Evolutionary conservation across 73 alveolate species (phyloP).

Genomic region (Symbiodinium natans): DNA sequence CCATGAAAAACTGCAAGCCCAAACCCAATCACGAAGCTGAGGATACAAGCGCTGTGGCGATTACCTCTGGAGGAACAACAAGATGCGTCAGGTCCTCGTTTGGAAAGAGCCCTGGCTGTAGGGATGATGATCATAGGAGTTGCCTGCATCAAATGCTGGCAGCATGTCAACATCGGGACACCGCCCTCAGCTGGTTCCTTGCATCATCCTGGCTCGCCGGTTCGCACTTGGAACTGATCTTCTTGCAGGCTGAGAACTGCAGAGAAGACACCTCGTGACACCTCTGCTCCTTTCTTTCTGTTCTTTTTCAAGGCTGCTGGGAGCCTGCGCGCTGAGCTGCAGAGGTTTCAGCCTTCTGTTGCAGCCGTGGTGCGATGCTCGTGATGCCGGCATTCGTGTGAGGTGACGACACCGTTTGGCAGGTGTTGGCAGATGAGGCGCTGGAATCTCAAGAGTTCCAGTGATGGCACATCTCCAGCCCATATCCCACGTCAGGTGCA

Average conservation of each 20-base stretch:
- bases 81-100: conserved; percentile 22
- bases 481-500: neutral
- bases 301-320: neutral
- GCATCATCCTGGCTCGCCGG: too few relatives aligned
- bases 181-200: neutral
- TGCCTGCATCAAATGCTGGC: too few relatives aligned
- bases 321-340: neutral
- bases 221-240: too few relatives aligned
- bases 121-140: too few relatives aligned
- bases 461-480: neutral
- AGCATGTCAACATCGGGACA: too few relatives aligned
- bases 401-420: neutral
- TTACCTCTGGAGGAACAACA: conserved; percentile 76
- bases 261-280: too few relatives aligned
- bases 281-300: neutral
- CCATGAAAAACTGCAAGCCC: too few relatives aligned
- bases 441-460: neutral
- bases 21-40: neutral
- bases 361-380: neutral
- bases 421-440: neutral
- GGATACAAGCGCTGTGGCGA: conserved; percentile 43
- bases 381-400: neutral
- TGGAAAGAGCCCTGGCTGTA: too few relatives aligned
- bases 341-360: neutral
- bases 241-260: too few relatives aligned